Evolutionary conservation across 257 asterid species (phyloP).

Genomic region (Nicotiana attenuata): DNA sequence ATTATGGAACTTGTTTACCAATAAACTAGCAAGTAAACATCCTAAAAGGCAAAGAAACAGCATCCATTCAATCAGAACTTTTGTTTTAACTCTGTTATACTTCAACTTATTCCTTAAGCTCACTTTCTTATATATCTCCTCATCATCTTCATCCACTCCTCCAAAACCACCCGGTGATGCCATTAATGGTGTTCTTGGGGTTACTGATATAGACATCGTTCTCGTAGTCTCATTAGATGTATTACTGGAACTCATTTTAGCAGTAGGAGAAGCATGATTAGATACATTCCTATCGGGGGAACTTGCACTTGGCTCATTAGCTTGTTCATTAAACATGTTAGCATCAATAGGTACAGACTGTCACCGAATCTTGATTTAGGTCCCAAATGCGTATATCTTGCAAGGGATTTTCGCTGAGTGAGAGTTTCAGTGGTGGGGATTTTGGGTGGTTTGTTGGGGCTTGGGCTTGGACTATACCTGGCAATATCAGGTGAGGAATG

Average conservation of each 20-base stretch:
- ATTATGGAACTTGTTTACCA: constrained; percentile 33
- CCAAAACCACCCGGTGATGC: constrained; percentile 46
- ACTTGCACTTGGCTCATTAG: constrained; percentile 4
- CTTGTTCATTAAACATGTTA: constrained; percentile 29
- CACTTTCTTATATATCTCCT: constrained; percentile 74
- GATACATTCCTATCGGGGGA: constrained; percentile 18
- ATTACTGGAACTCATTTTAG: constrained; percentile 16
- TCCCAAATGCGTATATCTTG: constrained; percentile 54
- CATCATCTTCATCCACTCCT: constrained; percentile 54
- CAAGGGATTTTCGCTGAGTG: too few relatives aligned
- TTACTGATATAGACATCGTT: constrained; percentile 20
- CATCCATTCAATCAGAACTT: constrained; percentile 58
- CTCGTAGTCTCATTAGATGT: constrained; percentile 29
- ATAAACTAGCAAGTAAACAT: constrained; percentile 45
- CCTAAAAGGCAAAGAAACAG: constrained; percentile 46
- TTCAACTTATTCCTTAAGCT: constrained; percentile 54
- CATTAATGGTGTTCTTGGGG: constrained; percentile 53
- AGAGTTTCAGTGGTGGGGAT: constrained; percentile 33
- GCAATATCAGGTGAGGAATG: constrained; percentile 32
- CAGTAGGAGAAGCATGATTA: constrained; percentile 40
- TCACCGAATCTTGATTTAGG: constrained; percentile 85
- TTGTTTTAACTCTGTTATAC: constrained; percentile 47
- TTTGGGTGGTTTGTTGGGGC: constrained; percentile 61
- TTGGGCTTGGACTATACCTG: constrained; percentile 25
- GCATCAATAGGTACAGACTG: constrained; percentile 40